Percentiles rank a stretch among this genome's conserved stretches.
Conservation (phyloP, 2,329 filamentous ascomycete species). For the Sclerotinia minor region DNA sequence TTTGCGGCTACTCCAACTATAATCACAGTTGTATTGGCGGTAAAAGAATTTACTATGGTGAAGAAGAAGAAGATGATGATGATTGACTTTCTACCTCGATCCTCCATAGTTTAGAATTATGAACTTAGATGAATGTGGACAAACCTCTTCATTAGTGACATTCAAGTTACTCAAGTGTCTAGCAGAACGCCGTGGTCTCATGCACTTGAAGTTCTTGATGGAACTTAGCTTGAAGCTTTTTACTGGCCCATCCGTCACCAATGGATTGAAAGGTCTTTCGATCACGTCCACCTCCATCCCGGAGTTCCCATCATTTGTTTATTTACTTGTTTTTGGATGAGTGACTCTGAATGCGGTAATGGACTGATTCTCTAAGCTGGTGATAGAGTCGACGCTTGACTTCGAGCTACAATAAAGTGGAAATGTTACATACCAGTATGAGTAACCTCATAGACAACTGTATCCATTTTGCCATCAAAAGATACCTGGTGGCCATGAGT, state of each 20-base stretch:
- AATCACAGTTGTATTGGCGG: constrained; percentile 17
- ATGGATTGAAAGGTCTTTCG: constrained; percentile 23
- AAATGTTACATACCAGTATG: constrained; percentile 15
- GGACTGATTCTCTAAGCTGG: constrained; percentile 20
- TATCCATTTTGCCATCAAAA: constrained; percentile 13
- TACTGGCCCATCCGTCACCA: constrained; percentile 14
- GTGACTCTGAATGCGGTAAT: constrained; percentile 14
- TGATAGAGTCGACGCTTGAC: constrained; percentile 17
- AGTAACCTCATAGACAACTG: background rate
- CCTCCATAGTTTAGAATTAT: background rate
- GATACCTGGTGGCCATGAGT: constrained; percentile 9
- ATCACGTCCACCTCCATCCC: constrained; percentile 21
- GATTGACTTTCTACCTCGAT: constrained; percentile 6
- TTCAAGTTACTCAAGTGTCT: constrained; percentile 22
- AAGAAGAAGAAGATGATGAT: constrained; percentile 2
- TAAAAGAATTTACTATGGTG: constrained; percentile 4
- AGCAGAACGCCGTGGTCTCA: constrained; percentile 26
- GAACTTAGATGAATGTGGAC: constrained; percentile 3
- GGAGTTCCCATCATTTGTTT: constrained; percentile 17
- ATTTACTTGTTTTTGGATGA: constrained; percentile 19
- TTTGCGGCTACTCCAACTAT: background rate
- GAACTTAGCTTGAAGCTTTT: constrained; percentile 10
- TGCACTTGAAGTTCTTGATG: constrained; percentile 22
- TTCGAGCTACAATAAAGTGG: constrained; percentile 17
- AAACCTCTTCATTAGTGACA: constrained; percentile 16